Evolutionary conservation across 192 early-diverging fungal species (phyloP), one percentile per base, ranked within the genome.

Genomic region (Geranomyces variabilis): DNA sequence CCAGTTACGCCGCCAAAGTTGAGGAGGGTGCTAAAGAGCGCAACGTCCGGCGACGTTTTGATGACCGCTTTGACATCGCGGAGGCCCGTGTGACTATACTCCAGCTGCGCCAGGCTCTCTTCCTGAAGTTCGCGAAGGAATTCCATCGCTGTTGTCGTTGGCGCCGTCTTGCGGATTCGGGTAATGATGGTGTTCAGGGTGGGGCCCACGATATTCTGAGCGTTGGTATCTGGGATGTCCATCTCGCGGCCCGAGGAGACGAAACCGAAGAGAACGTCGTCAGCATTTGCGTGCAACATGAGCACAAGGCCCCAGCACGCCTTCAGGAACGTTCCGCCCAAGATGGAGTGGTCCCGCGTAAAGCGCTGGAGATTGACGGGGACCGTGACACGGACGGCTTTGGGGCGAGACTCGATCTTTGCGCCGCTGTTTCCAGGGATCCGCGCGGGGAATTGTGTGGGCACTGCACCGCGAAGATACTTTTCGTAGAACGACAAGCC

Each of bases 271-370:
- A 57, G 15, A 17, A 79, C 63, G 58, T 79, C 77, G 41, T 79
- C 36, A 15, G 34, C 24, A 12, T 44, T 15, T 10, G 62, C n/a
- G 44, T 67, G 53, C n/a, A 19, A 22, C 10, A 28, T 33, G 17
- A 79, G 69, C 13, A 73, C 74, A 8, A 75, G 31, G 12, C 63
- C 77, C 77, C 77, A 79, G 5, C 64, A 55, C 12, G 73, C 73
- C 29, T 67, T 61, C 24, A 69, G 36, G 8, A 78, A 17, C 10
- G 70, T 57, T 6, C n/a, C 33, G n/a, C 33, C 13, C 45, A 67
- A 67, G 15, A 74, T 63, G 12, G 21, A 26, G 26, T 53, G 47
- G 46, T 12, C 19, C 12, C 46, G 46, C 12, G 46, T 47, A 19
- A 47, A 47, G 46, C 46, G 46, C 46, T 12, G 19, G 46, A 47